Conservation (phyloP, 2,329 filamentous ascomycete species). For the Colletotrichum simmondsii region DNA sequence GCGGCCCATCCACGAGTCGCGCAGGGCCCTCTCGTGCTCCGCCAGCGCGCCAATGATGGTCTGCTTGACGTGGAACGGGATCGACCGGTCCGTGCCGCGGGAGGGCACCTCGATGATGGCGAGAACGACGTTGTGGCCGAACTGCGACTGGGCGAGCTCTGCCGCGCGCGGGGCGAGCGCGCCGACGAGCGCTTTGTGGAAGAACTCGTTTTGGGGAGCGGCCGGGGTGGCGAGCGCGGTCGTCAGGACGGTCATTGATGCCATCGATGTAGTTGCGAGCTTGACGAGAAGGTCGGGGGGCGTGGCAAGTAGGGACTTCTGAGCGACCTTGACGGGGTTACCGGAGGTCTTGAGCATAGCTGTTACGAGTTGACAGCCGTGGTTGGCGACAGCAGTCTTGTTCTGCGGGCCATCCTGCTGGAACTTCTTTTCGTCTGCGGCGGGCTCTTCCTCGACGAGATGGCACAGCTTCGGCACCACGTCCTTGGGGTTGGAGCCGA, state of each 20-base stretch:
- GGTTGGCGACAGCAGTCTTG: conserved; percentile 66
- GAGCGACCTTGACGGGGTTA: conserved; percentile 74
- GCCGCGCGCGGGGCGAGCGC: conserved; percentile 56
- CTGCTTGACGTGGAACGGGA: conserved; percentile 70
- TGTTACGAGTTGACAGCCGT: conserved; percentile 85
- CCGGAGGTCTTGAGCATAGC: conserved; percentile 82
- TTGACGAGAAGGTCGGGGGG: conserved; percentile 65
- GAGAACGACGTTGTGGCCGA: conserved; percentile 63
- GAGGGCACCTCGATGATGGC: conserved; percentile 62
- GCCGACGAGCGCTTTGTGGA: conserved; percentile 67
- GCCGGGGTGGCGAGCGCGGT: conserved; percentile 60
- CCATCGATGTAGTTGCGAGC: conserved; percentile 69
- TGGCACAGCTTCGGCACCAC: conserved; percentile 62
- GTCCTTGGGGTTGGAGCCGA: conserved; percentile 57
- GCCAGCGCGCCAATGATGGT: conserved; percentile 61
- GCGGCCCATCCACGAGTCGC: conserved; percentile 65
- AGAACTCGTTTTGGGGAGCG: conserved; percentile 54
- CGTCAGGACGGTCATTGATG: conserved; percentile 61
- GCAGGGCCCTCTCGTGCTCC: conserved; percentile 58
- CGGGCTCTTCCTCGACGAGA: conserved; percentile 45
- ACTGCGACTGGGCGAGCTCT: conserved; percentile 60
- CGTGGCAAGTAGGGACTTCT: conserved; percentile 75
- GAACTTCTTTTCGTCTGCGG: conserved; percentile 47
- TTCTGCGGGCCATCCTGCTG: conserved; percentile 60
- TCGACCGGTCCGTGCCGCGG: conserved; percentile 56